Base-by-base conservation (phyloP, 2,329 filamentous ascomycete species). In the Fusarium sp. region DNA sequence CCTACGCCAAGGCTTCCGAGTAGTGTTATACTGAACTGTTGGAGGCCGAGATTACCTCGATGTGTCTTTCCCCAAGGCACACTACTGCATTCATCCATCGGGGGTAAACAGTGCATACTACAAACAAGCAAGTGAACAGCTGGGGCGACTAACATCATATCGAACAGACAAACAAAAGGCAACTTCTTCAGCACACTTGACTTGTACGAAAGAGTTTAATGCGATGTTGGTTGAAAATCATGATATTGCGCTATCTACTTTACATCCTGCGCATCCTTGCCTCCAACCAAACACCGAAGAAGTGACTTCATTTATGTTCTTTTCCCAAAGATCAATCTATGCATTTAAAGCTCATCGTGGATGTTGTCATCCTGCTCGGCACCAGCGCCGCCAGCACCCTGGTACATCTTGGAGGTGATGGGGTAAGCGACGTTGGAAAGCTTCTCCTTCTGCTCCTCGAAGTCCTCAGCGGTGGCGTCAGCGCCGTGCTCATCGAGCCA, bases 401-500 rank as follows among this genome's bases (percentile, higher is more conserved):
- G 82, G 87, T 98, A 98, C 78, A 98, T 88, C 90, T 99, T 99
- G 86, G 93, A 97, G 76, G 96, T 99, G 85, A 99, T 99, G 74
- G 96, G 96, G 86, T 98, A 98, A 56, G 96, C 96, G 71, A 98
- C 93, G 82, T 92, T 92, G 77, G 93, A 97, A 74, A 99, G 89
- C 89, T 98, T 98, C 92, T 99, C 95, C 88, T 97, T 97, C 88
- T 98, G 95, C 89, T 99, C 96, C 84, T 98, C 94, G 77, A 98
- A 98, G 86, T 98, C 96, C 86, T 98, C 95, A 63, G 93, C 87
- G 74, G 86, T 89, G 70, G 96, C 96, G 53, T 92, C 91, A 73
- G 91, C 89, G 73, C 89, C 93, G 84, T 98, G 97, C 89, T 97
- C 93, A 76, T 98, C 94, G 64, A 99, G 91, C 96, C 96, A 99